Percentiles rank a stretch among this genome's conserved stretches.
Conservation (phyloP, 441 rosid genomes). For the Bruguiera hainesii region DNA sequence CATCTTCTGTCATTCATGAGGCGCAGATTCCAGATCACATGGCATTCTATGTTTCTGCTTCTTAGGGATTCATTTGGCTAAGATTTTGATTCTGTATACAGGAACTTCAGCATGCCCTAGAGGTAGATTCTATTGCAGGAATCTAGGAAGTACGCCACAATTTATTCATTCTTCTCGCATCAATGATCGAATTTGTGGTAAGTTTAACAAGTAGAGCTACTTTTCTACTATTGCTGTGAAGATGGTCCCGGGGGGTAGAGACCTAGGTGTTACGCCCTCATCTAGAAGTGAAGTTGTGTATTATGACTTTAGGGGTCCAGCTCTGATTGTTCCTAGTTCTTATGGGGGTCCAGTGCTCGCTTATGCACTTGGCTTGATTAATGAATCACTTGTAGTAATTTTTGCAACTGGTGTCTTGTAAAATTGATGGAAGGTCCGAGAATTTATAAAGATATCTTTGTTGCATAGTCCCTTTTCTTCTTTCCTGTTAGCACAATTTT, state of each 20-base stretch:
- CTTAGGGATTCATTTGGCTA: slow-evolving; percentile 11
- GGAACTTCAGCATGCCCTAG: slow-evolving; percentile 92
- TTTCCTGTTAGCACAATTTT: neutral
- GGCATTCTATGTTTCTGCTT: slow-evolving; percentile 4
- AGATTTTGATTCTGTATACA: slow-evolving; percentile 33
- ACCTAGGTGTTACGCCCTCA: neutral
- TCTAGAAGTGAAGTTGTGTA: neutral
- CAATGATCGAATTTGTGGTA: slow-evolving; percentile 80
- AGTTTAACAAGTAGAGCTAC: slow-evolving; percentile 19
- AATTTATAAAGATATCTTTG: neutral
- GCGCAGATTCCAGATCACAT: neutral
- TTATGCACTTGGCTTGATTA: neutral
- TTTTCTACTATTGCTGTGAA: neutral
- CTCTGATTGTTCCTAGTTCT: neutral
- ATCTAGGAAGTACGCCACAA: slow-evolving; percentile 67
- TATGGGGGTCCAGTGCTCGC: neutral
- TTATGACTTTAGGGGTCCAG: neutral
- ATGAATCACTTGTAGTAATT: neutral
- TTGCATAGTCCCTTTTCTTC: neutral
- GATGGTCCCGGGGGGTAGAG: neutral
- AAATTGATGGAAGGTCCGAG: neutral
- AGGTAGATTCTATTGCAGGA: slow-evolving; percentile 79
- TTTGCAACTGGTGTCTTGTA: slow-evolving; percentile 5
- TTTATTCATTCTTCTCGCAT: slow-evolving; percentile 75
- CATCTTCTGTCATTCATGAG: neutral